phyloP scores from a whole-genome alignment of 495 filamentous ascomycete genomes.

The Gamarada debralockiae region DNA sequence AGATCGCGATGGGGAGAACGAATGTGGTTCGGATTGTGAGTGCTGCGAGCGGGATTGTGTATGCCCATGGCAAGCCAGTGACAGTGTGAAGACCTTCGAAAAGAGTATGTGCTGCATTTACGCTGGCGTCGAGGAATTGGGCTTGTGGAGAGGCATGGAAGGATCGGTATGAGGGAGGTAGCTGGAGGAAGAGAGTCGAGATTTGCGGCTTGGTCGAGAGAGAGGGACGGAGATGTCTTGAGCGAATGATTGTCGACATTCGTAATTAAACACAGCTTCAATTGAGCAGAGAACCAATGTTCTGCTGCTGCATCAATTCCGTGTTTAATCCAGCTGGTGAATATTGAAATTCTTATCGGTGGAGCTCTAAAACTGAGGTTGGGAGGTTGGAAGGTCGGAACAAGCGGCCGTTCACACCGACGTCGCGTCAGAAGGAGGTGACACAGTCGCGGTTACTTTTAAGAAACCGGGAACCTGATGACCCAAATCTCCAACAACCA shows the following conservation, averaged over 20 bases:
- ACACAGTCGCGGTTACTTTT: neutral
- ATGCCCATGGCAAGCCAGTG: conserved; percentile 64
- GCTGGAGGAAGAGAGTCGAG: conserved; percentile 19
- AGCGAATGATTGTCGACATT: conserved; percentile 2
- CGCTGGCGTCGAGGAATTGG: conserved; percentile 43
- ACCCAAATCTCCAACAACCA: conserved; percentile 2
- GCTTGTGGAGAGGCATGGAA: conserved; percentile 30
- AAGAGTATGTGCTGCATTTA: conserved; percentile 49
- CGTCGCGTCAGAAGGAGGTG: neutral
- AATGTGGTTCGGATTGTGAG: conserved; percentile 54
- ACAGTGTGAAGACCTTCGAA: conserved; percentile 58
- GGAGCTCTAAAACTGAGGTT: no score
- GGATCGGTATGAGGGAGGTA: conserved; percentile 19
- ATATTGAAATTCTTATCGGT: no score
- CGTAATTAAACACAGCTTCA: neutral
- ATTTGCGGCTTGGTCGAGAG: conserved; percentile 6
- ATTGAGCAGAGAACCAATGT: no score
- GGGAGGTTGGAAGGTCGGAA: no score
- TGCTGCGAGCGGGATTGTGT: conserved; percentile 67
- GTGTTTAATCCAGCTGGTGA: no score
- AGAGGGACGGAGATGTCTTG: neutral
- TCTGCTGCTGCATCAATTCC: no score
- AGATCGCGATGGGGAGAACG: conserved; percentile 57
- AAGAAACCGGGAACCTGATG: neutral
- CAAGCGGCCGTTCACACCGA: no score